These are phyloP conservation scores for Vigna nakashimae DNA, from an alignment of 306 rosid genomes.

Conservation along the genomic window DNA sequence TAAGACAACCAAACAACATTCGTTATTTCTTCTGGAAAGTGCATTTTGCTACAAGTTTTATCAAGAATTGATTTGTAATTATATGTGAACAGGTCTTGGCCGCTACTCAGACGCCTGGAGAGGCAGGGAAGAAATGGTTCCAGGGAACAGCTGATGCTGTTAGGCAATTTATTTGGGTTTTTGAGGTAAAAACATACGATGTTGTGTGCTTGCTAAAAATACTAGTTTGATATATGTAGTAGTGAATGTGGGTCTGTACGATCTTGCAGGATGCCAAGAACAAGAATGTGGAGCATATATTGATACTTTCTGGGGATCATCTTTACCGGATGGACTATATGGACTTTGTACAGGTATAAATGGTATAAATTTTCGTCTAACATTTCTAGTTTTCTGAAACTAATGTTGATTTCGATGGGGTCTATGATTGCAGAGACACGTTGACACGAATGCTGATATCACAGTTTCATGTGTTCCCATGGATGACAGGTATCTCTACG, in stretches of 20 bases:
- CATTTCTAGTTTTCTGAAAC: constrained; percentile 11
- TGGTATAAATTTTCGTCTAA: constrained; percentile 3
- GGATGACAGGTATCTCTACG: constrained; percentile 77
- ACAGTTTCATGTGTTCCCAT: constrained; percentile 93
- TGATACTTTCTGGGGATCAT: constrained; percentile 94
- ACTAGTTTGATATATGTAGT: neutral
- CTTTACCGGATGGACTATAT: constrained; percentile 91
- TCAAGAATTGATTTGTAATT: constrained; percentile 41
- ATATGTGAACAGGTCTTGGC: constrained; percentile 78
- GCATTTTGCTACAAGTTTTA: constrained; percentile 8
- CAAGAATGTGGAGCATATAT: constrained; percentile 84
- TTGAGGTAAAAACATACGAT: constrained; percentile 68
- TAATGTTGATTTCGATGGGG: constrained; percentile 26
- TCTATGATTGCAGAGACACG: constrained; percentile 68
- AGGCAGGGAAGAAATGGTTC: constrained; percentile 89
- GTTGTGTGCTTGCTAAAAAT: constrained; percentile 1
- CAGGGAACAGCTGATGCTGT: constrained; percentile 99
- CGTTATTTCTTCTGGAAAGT: neutral
- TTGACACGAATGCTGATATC: constrained; percentile 92
- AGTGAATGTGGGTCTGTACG: constrained; percentile 32
- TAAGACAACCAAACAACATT: neutral
- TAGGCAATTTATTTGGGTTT: constrained; percentile 91
- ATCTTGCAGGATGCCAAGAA: constrained; percentile 78
- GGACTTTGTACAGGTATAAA: constrained; percentile 79
- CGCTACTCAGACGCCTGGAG: constrained; percentile 95